phyloP scores from a whole-genome alignment of 768 basidiomycete genomes.

The Suillus spraguei region DNA sequence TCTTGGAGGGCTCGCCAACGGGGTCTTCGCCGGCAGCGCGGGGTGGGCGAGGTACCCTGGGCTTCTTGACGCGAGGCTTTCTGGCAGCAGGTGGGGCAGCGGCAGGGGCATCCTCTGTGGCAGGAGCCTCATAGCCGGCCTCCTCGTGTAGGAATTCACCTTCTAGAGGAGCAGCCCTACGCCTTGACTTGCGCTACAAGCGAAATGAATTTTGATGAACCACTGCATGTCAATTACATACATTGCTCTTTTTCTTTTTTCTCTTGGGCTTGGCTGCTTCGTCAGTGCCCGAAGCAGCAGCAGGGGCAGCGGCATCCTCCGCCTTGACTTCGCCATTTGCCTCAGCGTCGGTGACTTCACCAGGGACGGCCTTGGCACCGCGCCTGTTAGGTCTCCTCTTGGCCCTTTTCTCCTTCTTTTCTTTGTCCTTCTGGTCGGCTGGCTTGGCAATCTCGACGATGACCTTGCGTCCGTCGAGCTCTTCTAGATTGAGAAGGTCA shows the following conservation, averaged over 20 bases:
- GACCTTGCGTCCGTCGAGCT: slow-evolving; percentile 87
- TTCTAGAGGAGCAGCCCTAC: slow-evolving; percentile 38
- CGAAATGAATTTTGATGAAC: slow-evolving; percentile 19
- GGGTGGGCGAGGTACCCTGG: slow-evolving; percentile 55
- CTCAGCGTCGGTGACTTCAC: slow-evolving; percentile 89
- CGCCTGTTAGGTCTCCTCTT: slow-evolving; percentile 86
- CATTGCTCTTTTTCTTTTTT: slow-evolving; percentile 75
- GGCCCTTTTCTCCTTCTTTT: slow-evolving; percentile 75
- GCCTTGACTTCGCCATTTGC: slow-evolving; percentile 75
- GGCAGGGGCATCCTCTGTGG: slow-evolving; percentile 39
- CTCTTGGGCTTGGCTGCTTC: slow-evolving; percentile 72
- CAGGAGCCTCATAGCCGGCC: slow-evolving; percentile 33
- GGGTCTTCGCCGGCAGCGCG: slow-evolving; percentile 85
- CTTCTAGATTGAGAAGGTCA: slow-evolving; percentile 81
- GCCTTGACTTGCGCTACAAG: slow-evolving; percentile 57
- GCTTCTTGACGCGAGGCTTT: slow-evolving; percentile 60
- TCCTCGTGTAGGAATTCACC: slow-evolving; percentile 30
- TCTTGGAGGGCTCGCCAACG: slow-evolving; percentile 85
- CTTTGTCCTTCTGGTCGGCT: slow-evolving; percentile 78
- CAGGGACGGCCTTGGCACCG: slow-evolving; percentile 83
- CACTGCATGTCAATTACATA: slow-evolving; percentile 30
- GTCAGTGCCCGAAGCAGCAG: slow-evolving; percentile 49
- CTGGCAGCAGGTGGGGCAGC: slow-evolving; percentile 39
- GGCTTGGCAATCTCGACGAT: slow-evolving; percentile 95
- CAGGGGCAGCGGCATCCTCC: slow-evolving; percentile 45